Evolutionary conservation across 768 basidiomycete genomes (phyloP).

Genomic region (Leccinum uliginosum): DNA sequence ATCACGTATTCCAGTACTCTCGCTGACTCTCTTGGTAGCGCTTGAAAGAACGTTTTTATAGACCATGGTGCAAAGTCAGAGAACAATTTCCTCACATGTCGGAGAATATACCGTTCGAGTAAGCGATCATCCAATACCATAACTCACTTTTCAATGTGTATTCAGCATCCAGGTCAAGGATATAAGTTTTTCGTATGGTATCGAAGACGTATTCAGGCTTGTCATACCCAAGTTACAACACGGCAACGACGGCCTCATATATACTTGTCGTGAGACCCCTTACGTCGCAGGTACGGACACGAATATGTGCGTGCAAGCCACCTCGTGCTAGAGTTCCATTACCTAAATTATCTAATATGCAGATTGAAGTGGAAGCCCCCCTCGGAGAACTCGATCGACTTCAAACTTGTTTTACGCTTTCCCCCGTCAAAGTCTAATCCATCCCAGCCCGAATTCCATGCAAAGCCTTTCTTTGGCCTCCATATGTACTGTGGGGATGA

Average conservation of each 20-base stretch:
- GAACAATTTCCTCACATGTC: slow-evolving; percentile 64
- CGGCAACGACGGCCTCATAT: slow-evolving; percentile 94
- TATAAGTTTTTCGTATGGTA: slow-evolving; percentile 81
- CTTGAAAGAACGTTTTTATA: slow-evolving; percentile 76
- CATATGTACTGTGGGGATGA: slow-evolving; percentile 78
- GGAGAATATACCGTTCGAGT: slow-evolving; percentile 77
- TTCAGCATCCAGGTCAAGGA: slow-evolving; percentile 81
- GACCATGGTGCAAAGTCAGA: slow-evolving; percentile 71
- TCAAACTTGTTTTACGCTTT: slow-evolving; percentile 93
- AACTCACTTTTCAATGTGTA: slow-evolving; percentile 6
- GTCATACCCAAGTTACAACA: slow-evolving; percentile 87
- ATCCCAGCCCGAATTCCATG: slow-evolving; percentile 67
- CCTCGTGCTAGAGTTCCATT: background rate
- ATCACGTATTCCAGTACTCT: background rate
- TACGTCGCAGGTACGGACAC: slow-evolving; percentile 82
- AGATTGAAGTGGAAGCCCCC: slow-evolving; percentile 99
- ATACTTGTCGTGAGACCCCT: slow-evolving; percentile 82
- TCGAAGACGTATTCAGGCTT: slow-evolving; percentile 78
- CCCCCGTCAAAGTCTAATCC: slow-evolving; percentile 57
- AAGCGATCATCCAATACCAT: slow-evolving; percentile 27
- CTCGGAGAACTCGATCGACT: slow-evolving; percentile 96
- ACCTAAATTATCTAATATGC: slow-evolving; percentile 4
- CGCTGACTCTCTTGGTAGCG: slow-evolving; percentile 29
- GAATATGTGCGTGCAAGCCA: slow-evolving; percentile 84
- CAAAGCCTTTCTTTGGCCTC: slow-evolving; percentile 83